phyloP scores from a whole-genome alignment of 2,329 filamentous ascomycete species.

The Arthroderma sp. region DNA sequence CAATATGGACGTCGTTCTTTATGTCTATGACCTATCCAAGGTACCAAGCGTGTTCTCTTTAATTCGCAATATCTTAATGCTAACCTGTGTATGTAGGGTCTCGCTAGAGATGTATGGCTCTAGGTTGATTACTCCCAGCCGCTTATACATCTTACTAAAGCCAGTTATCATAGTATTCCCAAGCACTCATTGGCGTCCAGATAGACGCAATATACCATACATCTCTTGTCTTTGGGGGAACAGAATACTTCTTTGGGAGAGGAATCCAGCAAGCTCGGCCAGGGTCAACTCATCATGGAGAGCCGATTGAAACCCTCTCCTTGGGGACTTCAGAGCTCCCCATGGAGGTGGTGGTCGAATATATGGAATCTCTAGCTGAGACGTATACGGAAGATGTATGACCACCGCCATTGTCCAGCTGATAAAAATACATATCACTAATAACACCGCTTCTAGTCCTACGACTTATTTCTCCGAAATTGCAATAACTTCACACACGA shows the following conservation, averaged over 20 bases:
- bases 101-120: conserved; percentile 38
- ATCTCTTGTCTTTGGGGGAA: conserved; percentile 67
- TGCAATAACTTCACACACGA: conserved; percentile 98
- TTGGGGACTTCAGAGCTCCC: conserved; percentile 70
- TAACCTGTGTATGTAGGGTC: conserved; percentile 29
- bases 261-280: conserved; percentile 72
- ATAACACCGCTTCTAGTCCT: conserved; percentile 45
- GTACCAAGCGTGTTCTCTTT: conserved; percentile 15
- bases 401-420: background rate
- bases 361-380: conserved; percentile 66
- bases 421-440: background rate
- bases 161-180: conserved; percentile 35
- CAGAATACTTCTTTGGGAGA: conserved; percentile 83
- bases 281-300: conserved; percentile 74
- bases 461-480: conserved; percentile 81
- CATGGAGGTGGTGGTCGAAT: conserved; percentile 71
- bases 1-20: conserved; percentile 60
- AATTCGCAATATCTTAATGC: conserved; percentile 2
- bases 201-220: conserved; percentile 96
- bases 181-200: conserved; percentile 49
- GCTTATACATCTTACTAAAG: conserved; percentile 2
- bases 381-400: conserved; percentile 68
- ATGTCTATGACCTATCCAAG: conserved; percentile 65
- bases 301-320: conserved; percentile 60
- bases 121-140: background rate